Evolutionary conservation across 768 basidiomycete species (phyloP), one percentile per base, ranked within the genome.

Genomic region (Cystobasidium tubakii): DNA sequence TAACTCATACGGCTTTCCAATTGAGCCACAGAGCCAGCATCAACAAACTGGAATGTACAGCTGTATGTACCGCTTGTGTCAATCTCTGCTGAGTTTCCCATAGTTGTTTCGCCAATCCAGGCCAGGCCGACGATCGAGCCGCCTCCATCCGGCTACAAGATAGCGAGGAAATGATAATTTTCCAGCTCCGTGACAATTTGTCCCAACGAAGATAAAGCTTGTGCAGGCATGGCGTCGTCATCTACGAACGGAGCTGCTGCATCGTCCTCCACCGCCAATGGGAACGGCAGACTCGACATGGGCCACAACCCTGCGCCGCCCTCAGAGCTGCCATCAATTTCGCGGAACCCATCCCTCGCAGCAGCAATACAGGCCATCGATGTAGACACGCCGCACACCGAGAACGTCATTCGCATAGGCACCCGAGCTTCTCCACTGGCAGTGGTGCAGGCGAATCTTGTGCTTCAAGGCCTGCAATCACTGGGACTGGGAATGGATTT

Each of bases 401-500:
- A 46, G n/a, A 46, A 73, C 25, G 62, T 64, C 57, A 31, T 75
- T 21, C 31, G 29, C 19, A 75, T 75, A 12, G 74, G 74, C 23
- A 75, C 74, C 1, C 54, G 74, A 21, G 74, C 74, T 9, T 57
- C 50, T 6, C 42, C 62, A 1, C 33, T 75, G 33, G 74, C 74
- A 3, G 42, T 75, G 25, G 54, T 67, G 1, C 74, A 75, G 62
- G 74, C 74, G 3, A 74, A 75, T 39, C 74, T 75, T 7, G 70
- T 75, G 23, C 42, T 67, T 31, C 21, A 53, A 31, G 66, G 46
- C 7, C 42, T 42, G 21, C 66, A 46, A n/a, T 6, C 42, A 67
- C 27, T 33, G 1, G 25, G 31, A 17, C 9, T 46, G 27, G 33
- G 33, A 54, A 10, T 83, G 46, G 73, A 80, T 7, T 86, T 88